phyloP scores from a whole-genome alignment of 2,329 filamentous ascomycete genomes.

The Hymenoscyphus fructigenus region DNA sequence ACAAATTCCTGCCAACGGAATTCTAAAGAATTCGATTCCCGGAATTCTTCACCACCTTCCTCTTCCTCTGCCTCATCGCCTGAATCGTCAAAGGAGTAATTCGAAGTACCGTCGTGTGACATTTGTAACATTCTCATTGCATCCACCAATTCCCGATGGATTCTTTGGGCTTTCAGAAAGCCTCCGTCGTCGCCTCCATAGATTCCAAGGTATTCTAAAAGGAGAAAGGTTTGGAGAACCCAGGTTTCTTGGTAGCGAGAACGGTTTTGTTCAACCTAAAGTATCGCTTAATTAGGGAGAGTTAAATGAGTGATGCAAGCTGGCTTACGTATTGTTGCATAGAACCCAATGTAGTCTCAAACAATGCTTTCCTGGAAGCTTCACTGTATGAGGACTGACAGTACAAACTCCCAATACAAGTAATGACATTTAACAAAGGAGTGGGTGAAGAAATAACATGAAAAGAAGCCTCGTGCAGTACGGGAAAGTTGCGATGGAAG shows the following conservation, averaged over 20 bases:
- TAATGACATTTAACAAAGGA: constrained; percentile 10
- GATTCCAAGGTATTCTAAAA: constrained; percentile 15
- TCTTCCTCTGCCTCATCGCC: constrained; percentile 12
- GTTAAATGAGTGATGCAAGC: too few species aligned
- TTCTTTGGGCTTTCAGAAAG: constrained; percentile 15
- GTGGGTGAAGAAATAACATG: constrained; percentile 15
- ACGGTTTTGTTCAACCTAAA: constrained; percentile 15
- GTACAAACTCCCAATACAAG: constrained; percentile 14
- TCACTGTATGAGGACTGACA: constrained; percentile 9
- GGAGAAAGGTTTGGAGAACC: constrained; percentile 13
- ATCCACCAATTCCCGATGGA: constrained; percentile 15
- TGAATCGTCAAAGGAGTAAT: constrained; percentile 42
- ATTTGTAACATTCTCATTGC: constrained; percentile 34
- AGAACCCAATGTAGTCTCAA: constrained; percentile 8
- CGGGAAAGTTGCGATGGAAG: constrained; percentile 15
- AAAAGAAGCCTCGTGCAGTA: constrained; percentile 14
- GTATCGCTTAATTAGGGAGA: too few species aligned
- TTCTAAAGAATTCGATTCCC: background rate
- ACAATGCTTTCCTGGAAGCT: constrained; percentile 8
- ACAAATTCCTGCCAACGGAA: constrained; percentile 13
- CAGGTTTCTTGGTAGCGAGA: constrained; percentile 16
- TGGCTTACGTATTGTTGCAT: constrained; percentile 14
- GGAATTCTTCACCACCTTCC: background rate
- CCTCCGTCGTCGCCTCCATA: constrained; percentile 13
- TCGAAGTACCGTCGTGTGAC: constrained; percentile 43